These are phyloP conservation scores for Huntiella savannae DNA, from an alignment of 2,329 filamentous ascomycete species.

Conservation along the genomic window DNA sequence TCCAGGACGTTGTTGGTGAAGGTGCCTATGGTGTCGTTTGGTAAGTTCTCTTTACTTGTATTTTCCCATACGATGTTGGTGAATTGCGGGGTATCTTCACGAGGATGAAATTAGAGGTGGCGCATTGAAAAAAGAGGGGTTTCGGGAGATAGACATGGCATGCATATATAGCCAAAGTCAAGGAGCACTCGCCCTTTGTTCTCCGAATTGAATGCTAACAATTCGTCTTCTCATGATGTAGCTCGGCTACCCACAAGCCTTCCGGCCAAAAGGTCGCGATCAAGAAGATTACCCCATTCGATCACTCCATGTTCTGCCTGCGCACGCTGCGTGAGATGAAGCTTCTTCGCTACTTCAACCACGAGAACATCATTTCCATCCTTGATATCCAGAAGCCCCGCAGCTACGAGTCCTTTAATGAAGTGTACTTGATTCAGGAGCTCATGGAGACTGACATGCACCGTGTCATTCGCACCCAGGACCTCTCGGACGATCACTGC, in stretches of 20 bases:
- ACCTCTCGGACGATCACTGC: slow-evolving; percentile 96
- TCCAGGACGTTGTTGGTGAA: slow-evolving; percentile 97
- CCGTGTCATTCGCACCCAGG: slow-evolving; percentile 92
- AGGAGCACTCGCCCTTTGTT: background rate
- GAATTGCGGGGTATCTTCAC: background rate
- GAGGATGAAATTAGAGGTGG: too few species aligned
- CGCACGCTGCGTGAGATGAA: slow-evolving; percentile 98
- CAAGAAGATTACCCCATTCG: slow-evolving; percentile 99
- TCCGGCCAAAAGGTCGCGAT: slow-evolving; percentile 97
- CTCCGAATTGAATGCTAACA: background rate
- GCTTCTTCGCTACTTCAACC: slow-evolving; percentile 94
- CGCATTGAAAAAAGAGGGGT: too few species aligned
- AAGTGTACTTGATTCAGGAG: slow-evolving; percentile 97
- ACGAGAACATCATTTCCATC: slow-evolving; percentile 99
- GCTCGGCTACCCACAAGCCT: slow-evolving; percentile 93
- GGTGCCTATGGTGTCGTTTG: slow-evolving; percentile 97
- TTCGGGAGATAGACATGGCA: too few species aligned
- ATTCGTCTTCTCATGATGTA: slow-evolving; percentile 19
- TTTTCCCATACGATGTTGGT: background rate
- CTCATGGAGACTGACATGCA: slow-evolving; percentile 99
- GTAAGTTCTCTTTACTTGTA: slow-evolving; percentile 32
- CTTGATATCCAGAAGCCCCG: slow-evolving; percentile 96
- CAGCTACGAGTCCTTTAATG: slow-evolving; percentile 88
- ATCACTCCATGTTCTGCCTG: slow-evolving; percentile 97
- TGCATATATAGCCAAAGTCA: too few species aligned